Conservation (phyloP, 768 basidiomycete species). For the Butyriboletus loyo region DNA sequence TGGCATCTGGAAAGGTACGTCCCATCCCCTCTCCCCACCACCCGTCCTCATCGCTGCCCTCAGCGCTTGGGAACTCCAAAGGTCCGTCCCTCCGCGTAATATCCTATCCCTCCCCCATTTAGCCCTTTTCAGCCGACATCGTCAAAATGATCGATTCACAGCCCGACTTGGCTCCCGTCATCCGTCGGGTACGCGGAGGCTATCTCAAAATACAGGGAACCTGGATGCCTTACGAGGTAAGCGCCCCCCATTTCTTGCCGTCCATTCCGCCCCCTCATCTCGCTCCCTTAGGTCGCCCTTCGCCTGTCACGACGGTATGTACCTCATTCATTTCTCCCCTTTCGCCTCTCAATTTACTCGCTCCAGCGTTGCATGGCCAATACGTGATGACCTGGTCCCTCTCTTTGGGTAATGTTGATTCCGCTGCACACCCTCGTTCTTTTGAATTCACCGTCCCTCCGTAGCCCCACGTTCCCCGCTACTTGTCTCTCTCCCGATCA, state of each 20-base stretch:
- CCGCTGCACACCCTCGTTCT: not conserved
- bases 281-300: conserved; percentile 61
- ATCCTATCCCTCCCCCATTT: conserved; percentile 12
- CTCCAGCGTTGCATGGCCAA: conserved; percentile 80
- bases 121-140: conserved; percentile 66
- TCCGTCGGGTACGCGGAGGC: conserved; percentile 81
- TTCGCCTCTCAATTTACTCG: conserved; percentile 11
- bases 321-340: conserved; percentile 11
- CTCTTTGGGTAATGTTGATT: conserved; percentile 67
- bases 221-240: conserved; percentile 90
- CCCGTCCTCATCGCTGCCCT: conserved; percentile 10
- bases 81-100: conserved; percentile 40
- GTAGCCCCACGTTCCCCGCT: conserved; percentile 77
- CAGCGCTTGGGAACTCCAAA: conserved; percentile 87
- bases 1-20: conserved; percentile 87
- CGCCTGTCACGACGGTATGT: conserved; percentile 74
- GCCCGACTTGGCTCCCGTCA: conserved; percentile 77
- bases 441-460: conserved; percentile 19
- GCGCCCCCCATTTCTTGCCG: conserved; percentile 19
- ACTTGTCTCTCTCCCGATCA: conserved; percentile 85
- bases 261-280: conserved; percentile 22
- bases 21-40: not conserved
- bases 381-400: conserved; percentile 82
- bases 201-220: conserved; percentile 92
- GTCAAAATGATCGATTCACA: conserved; percentile 92